Percentiles rank a stretch among this genome's conserved stretches.
phyloP scores from a whole-genome alignment of 1,284 basidiomycete genomes.

The Erythrobasidium hasegawianum region DNA sequence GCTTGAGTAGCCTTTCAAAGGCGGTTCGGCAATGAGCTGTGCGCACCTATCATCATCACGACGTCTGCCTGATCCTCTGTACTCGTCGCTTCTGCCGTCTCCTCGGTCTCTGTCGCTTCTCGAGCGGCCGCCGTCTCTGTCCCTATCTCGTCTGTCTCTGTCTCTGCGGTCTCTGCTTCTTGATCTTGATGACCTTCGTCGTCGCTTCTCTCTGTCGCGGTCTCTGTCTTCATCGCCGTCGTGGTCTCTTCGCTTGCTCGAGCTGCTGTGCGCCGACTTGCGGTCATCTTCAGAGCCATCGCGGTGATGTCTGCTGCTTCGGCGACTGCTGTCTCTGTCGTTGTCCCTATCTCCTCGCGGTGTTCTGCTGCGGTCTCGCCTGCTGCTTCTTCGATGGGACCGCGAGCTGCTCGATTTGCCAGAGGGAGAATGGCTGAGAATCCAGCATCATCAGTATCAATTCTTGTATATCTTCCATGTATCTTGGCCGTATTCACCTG shows the following conservation, averaged over 20 bases:
- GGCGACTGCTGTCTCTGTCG: constrained; percentile 19
- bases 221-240: constrained; percentile 6
- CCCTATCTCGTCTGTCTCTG: constrained; percentile 36
- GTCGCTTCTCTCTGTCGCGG: constrained; percentile 6
- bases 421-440: constrained; percentile 1
- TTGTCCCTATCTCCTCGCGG: constrained; percentile 18
- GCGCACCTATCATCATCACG: constrained; percentile 46
- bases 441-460: background rate
- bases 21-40: constrained; percentile 18
- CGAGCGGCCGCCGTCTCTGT: constrained; percentile 34
- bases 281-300: constrained; percentile 17
- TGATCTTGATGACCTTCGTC: constrained; percentile 12
- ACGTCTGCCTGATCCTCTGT: constrained; percentile 46
- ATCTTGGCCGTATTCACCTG: background rate
- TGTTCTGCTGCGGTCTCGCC: constrained; percentile 27
- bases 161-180: constrained; percentile 10
- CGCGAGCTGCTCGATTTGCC: constrained; percentile 27
- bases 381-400: constrained; percentile 21
- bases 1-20: constrained; percentile 3
- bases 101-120: constrained; percentile 42
- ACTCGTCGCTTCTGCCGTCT: constrained; percentile 54
- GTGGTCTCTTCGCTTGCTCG: constrained; percentile 26
- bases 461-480: background rate
- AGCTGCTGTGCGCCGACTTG: constrained; percentile 20
- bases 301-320: constrained; percentile 17